Conservation (phyloP, 164 flowering plant species). For the Annona squamosa region DNA sequence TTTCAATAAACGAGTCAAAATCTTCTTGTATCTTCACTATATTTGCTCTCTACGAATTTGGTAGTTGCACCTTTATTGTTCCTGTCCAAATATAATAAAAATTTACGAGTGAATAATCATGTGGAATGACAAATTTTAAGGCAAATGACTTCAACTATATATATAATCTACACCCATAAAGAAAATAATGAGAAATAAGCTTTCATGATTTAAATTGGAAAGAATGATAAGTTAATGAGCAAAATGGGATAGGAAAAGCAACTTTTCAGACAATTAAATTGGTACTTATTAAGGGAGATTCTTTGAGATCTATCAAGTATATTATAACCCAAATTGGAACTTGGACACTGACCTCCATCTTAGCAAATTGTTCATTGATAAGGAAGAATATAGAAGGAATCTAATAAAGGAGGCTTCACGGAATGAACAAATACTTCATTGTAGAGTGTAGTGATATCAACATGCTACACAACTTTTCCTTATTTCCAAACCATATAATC, state of each 20-base stretch:
- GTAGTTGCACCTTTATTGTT: too few species aligned
- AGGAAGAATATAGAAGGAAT: neutral
- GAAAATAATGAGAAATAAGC: too few species aligned
- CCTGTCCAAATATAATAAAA: too few species aligned
- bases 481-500: slow-evolving; percentile 31
- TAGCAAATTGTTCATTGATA: neutral
- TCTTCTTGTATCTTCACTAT: too few species aligned
- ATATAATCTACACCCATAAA: too few species aligned
- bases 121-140: too few species aligned
- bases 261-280: neutral
- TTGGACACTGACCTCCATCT: slow-evolving; percentile 63
- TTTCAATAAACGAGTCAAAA: too few species aligned
- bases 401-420: slow-evolving; percentile 65
- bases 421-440: slow-evolving; percentile 80
- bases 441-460: slow-evolving; percentile 86
- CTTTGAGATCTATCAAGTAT: too few species aligned
- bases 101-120: too few species aligned
- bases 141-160: too few species aligned
- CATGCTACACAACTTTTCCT: slow-evolving; percentile 73
- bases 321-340: slow-evolving; percentile 22
- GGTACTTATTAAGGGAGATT: neutral
- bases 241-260: neutral
- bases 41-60: too few species aligned
- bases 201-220: neutral
- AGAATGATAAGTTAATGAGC: slow-evolving; percentile 1